Percentiles rank a stretch among this genome's conserved stretches.
Evolutionary conservation across 1,284 basidiomycete species (phyloP).

Genomic region (Peniophora sp.): DNA sequence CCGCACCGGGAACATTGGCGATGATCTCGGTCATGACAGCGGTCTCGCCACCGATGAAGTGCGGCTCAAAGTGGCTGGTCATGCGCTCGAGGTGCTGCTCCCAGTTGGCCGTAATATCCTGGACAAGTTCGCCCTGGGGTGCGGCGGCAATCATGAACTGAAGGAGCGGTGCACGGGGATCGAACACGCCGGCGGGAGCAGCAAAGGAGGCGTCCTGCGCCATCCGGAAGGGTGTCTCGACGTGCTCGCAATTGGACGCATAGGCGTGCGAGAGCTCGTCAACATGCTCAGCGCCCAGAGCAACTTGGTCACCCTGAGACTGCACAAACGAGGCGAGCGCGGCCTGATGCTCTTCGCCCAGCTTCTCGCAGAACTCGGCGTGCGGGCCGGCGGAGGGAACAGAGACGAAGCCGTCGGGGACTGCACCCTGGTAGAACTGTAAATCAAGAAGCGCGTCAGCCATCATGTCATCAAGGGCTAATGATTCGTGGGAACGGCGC

Average conservation of each 20-base stretch:
- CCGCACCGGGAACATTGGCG: conserved; percentile 60
- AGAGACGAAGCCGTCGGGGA: conserved; percentile 26
- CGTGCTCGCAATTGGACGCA: conserved; percentile 48
- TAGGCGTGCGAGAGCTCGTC: conserved; percentile 37
- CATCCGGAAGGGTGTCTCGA: conserved; percentile 26
- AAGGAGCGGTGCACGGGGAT: conserved; percentile 52
- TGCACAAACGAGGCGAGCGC: conserved; percentile 13
- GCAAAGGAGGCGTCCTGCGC: conserved; percentile 12
- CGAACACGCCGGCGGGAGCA: conserved; percentile 23
- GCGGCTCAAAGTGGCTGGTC: conserved; percentile 34
- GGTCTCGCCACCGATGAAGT: conserved; percentile 43
- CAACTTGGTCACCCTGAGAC: conserved; percentile 24
- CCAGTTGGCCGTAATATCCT: conserved; percentile 45
- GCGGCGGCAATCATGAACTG: conserved; percentile 75
- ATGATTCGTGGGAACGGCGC: not conserved
- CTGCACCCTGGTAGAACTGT: conserved; percentile 60
- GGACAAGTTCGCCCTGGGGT: conserved; percentile 40
- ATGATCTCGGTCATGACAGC: conserved; percentile 32
- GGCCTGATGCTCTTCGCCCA: conserved; percentile 33
- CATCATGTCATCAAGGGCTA: conserved; percentile 2
- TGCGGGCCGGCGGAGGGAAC: conserved; percentile 41
- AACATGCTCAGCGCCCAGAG: conserved; percentile 21
- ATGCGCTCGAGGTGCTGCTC: conserved; percentile 44
- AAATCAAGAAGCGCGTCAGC: conserved; percentile 1
- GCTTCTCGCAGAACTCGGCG: conserved; percentile 44